Percentiles rank a stretch among this genome's conserved stretches.
Evolutionary conservation across 1,139 yeast genomes (phyloP).

Genomic region (Yamadazyma epiphylla): DNA sequence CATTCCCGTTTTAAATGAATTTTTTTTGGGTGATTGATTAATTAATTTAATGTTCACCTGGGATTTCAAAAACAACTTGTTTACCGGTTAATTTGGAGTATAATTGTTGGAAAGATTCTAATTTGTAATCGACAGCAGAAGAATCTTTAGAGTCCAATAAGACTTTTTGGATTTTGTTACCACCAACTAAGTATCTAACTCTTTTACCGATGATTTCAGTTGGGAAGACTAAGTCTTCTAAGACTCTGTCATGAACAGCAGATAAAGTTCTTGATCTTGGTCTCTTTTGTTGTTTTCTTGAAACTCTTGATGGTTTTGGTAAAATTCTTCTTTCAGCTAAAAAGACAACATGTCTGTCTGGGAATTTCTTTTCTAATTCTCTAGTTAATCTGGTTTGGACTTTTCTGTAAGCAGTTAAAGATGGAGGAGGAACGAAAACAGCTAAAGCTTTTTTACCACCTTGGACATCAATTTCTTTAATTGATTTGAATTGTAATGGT

Average conservation of each 20-base stretch:
- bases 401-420: conserved; percentile 91
- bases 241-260: conserved; percentile 97
- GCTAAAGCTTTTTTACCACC: conserved; percentile 99
- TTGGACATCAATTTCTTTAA: conserved; percentile 95
- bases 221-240: conserved; percentile 99
- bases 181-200: conserved; percentile 98
- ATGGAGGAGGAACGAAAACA: conserved; percentile 97
- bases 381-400: conserved; percentile 97
- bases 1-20: background rate
- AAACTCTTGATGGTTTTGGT: conserved; percentile 92
- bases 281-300: conserved; percentile 96
- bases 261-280: conserved; percentile 99
- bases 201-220: conserved; percentile 99
- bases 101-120: conserved; percentile 98
- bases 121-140: conserved; percentile 96
- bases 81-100: conserved; percentile 99
- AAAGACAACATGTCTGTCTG: conserved; percentile 99
- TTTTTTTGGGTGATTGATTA: background rate
- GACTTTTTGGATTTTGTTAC: conserved; percentile 97
- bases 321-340: conserved; percentile 99
- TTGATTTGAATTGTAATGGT: conserved; percentile 97
- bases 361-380: conserved; percentile 99
- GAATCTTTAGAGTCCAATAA: conserved; percentile 98
- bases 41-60: conserved; percentile 50
- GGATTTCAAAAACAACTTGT: conserved; percentile 98